Evolutionary conservation across 495 filamentous ascomycete species (phyloP).

Genomic region (Platismatia glauca): DNA sequence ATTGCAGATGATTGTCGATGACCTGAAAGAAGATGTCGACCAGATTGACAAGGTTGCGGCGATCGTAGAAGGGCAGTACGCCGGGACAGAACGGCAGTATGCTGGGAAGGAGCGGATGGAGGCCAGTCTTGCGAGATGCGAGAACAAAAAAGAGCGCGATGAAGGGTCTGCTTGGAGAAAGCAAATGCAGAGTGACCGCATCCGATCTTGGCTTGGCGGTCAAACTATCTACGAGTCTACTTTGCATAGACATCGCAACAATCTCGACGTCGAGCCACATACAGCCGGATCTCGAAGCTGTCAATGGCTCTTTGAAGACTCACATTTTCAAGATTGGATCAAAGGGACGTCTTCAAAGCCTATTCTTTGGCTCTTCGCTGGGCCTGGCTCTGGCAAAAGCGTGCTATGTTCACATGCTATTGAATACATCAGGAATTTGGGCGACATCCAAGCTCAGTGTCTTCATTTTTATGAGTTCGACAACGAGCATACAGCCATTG

Average conservation of each 20-base stretch:
- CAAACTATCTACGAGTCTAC: slow-evolving; percentile 3
- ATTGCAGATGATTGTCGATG: neutral
- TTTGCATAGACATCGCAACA: neutral
- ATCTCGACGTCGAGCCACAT: neutral
- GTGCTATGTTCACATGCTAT: slow-evolving; percentile 14
- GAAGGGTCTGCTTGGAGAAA: slow-evolving; percentile 6
- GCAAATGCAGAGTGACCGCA: slow-evolving; percentile 8
- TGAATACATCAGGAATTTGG: slow-evolving; percentile 1
- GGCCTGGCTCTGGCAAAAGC: slow-evolving; percentile 16
- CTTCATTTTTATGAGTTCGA: slow-evolving; percentile 18
- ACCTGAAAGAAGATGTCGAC: slow-evolving; percentile 4
- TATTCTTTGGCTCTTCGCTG: slow-evolving; percentile 13
- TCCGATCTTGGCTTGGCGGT: slow-evolving; percentile 9
- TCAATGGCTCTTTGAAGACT: neutral
- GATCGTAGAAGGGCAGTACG: slow-evolving; percentile 1
- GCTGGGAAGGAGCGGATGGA: neutral
- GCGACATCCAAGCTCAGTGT: neutral
- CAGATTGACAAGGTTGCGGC: neutral
- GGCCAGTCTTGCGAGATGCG: neutral
- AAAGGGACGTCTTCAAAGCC: neutral
- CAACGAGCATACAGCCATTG: slow-evolving; percentile 12
- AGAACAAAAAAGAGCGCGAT: slow-evolving; percentile 6
- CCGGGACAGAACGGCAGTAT: neutral
- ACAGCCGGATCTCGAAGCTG: neutral
- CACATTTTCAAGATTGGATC: slow-evolving; percentile 13